A percentile compares a stretch with the other conserved stretches of the same genome.
These are phyloP conservation scores for Solanum neorickii DNA, from an alignment of 257 asterid species.

Conservation along the genomic window DNA sequence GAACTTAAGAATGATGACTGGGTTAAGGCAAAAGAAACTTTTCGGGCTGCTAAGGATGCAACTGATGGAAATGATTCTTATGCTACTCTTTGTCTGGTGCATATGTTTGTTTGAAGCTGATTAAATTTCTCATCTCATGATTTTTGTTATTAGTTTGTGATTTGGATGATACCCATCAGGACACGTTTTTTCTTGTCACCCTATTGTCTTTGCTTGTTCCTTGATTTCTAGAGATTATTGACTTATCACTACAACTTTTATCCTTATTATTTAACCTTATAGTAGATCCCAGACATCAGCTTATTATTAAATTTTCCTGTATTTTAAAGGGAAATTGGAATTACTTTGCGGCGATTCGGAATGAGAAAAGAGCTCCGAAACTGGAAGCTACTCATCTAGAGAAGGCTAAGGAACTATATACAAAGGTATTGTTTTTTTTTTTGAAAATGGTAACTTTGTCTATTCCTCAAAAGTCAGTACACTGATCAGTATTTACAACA, in stretches of 20 bases:
- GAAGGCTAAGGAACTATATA: constrained; percentile 94
- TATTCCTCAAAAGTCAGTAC: too few species aligned
- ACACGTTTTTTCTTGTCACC: background rate
- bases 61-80: constrained; percentile 74
- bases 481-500: too few species aligned
- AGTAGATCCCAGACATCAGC: background rate
- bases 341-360: constrained; percentile 53
- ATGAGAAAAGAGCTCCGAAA: constrained; percentile 89
- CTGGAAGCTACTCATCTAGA: constrained; percentile 94
- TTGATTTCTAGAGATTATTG: background rate
- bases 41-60: constrained; percentile 72
- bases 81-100: constrained; percentile 96
- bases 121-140: background rate
- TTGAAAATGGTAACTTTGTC: too few species aligned
- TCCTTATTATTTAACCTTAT: background rate
- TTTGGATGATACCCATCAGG: background rate
- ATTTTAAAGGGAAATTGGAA: constrained; percentile 87
- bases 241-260: background rate
- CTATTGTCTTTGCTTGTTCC: background rate
- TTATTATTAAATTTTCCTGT: constrained; percentile 14
- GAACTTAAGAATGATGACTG: constrained; percentile 99
- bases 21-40: constrained; percentile 99
- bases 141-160: background rate
- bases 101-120: background rate
- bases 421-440: constrained; percentile 14